Evolutionary conservation across 768 basidiomycete genomes (phyloP), one percentile per base, ranked within the genome.

Genomic region (Candolleomyces aberdarensis): DNA sequence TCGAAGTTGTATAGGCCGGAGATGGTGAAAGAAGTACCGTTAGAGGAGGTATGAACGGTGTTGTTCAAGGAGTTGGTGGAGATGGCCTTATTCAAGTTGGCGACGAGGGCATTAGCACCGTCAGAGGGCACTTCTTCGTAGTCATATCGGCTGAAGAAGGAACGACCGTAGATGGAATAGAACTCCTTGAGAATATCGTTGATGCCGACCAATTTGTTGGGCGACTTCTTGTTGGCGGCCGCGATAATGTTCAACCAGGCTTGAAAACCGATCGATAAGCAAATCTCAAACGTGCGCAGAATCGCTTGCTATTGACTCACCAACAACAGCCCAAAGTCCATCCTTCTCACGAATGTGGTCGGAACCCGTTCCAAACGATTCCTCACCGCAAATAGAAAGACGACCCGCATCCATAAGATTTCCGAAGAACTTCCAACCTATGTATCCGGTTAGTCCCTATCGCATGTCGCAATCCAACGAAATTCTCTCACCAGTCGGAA

Each of bases 311-410:
- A 29, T 17, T 13, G 29, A 75, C 92, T 71, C 64, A 92, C 94
- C 96, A 49, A 98, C 80, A 65, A 99, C 82, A 53, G 97, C 97
- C 97, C 97, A 99, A 51, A 99, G 79, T 65, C 97, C 97, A 68
- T 99, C 97, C 83, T 99, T 99, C 81, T 99, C 97, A 63, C 97
- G 92, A 68, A 99, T 96, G 75, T 99, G 97, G 76, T 99, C 97
- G 14, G 96, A 98, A n/a, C 97, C 97, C 8, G 97, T 99, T 60
- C 97, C 97, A 74, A 99, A 99, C 3, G 94, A 96, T 77, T 99
- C 97, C 73, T 99, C 97, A 60, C 97, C 97, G 69, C 97, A 99
- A 71, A 99, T 98, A 54, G 96, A 98, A 54, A 99, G 84, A 48
- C 94, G 84, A 0, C 96, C 96, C 19, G 97, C 97, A 72, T 99